Base-by-base conservation (phyloP, 768 basidiomycete species). In the Lactifluus hygrophoroides region DNA sequence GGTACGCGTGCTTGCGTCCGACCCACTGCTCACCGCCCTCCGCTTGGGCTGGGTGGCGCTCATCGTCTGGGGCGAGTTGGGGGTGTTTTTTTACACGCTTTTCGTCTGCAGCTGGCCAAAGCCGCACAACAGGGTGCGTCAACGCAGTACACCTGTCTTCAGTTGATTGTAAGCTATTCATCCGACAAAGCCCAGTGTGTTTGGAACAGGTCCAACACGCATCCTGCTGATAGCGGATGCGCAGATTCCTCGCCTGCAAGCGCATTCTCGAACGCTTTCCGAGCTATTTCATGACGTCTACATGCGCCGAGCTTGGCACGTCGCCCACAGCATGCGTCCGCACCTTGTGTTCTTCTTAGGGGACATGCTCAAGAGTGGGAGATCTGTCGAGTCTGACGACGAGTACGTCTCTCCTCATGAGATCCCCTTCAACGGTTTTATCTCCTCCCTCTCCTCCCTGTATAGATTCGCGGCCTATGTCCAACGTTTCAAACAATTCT, bases 281-380 rank as follows among this genome's bases (percentile, higher is more conserved):
- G 84, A 82, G 62, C 66, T 82, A 54, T 68, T 92, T 50, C 83
- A 87, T 50, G 88, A 94, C 73, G 74, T 89, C 56, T 90, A 92
- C 67, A 74, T 94, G 58, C 80, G 88, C 37, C 92, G 92, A 73
- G 86, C 78, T 67, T 96, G 93, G 93, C 77, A 78, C 54, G 82
- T 77, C 3, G 81, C 83, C 3, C 73, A 80, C 40, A 71, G 73
- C 6, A 73, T 83, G 50, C 74, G 70, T 21, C 87, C 93, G 11
- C 81, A 94, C 67, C 78, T 73, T 9, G 81, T 95, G 3, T 72
- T 96, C 2, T 88, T 95, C 62, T 75, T 94, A 21, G 94, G 94
- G 25, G 93, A 96, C 69, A 89, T 95, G 90, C 83, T 95, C 81
- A 90, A 94, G 64, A 81, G 79, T 47, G 93, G 91, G 2, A 76